Base-by-base conservation (phyloP, 352 stramenopile genomes). In the Peronospora farinosa region DNA sequence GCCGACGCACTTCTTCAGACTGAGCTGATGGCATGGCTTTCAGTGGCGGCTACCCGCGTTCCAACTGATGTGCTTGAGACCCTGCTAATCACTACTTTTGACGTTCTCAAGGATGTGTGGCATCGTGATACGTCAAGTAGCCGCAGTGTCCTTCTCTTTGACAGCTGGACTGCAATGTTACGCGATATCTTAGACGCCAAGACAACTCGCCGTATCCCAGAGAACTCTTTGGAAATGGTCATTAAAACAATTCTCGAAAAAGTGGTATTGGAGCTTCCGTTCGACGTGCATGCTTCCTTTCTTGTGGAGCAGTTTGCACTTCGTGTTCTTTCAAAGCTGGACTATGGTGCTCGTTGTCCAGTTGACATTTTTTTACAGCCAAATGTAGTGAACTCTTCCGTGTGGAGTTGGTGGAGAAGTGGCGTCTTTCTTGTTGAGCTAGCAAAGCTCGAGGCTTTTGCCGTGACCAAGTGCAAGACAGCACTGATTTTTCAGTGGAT, bases 381-480 rank as follows among this genome's bases (percentile, higher is more conserved):
- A 2, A 32, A 40, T 1, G 11, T 19, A 13, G 39, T 42, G 21
- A 47, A 17, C 16, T 40, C 8, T 30, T 65, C 54, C 5, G 23
- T 40, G 23, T 73, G 65, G 65, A 60, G 35, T 41, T 74, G 65
- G 61, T 74, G 65, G 65, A 57, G 51, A 48, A 68, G 47, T 35
- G 57, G 56, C 15, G 15, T 70, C 12, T 52, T 71, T 40, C 16
- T 71, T 16, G 40, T 55, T 17, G 55, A 63, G 30, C 42, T 74
- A 25, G 51, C 56, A 9, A 47, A 57, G 13, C 33, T 54, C 7
- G 42, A 54, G 1, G 44, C 53, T 16, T 19, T 60, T 30, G 11
- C 31, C 3, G 31, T 69, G 10, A 51, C 37, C 3, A 67, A 70
- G 13, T 57, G 58, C 3, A 57, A 74, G 47, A 27, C 52, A 6